A percentile compares a stretch with the other conserved stretches of the same genome.
Evolutionary conservation across 805 yeast genomes (phyloP).

Genomic region (Blastobotrys terrestris): DNA sequence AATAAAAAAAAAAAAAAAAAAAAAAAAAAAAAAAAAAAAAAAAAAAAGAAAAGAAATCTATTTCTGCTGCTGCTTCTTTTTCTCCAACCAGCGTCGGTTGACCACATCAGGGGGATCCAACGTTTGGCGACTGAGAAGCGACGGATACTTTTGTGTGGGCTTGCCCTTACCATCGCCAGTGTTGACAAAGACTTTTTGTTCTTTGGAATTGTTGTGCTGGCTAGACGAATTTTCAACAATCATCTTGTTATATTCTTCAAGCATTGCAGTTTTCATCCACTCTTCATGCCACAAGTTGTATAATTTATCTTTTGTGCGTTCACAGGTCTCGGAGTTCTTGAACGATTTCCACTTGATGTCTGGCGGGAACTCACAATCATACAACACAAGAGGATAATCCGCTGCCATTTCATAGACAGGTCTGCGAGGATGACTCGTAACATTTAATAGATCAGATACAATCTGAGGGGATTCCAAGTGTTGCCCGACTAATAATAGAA

Average conservation of each 20-base stretch:
- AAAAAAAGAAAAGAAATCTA: no score
- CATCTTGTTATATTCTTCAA: constrained; percentile 42
- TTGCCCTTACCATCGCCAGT: constrained; percentile 77
- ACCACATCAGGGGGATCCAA: constrained; percentile 62
- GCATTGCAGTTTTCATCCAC: constrained; percentile 50
- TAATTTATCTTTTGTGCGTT: constrained; percentile 18
- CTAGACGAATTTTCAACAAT: constrained; percentile 2
- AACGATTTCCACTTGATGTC: constrained; percentile 58
- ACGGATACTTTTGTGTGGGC: constrained; percentile 49
- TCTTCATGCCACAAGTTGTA: constrained; percentile 49
- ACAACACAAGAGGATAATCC: constrained; percentile 79
- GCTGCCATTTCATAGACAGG: constrained; percentile 87
- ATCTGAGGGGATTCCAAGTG: constrained; percentile 55
- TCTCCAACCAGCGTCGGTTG: constrained; percentile 53
- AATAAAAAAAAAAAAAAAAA: no score
- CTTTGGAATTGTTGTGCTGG: neutral
- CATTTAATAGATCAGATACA: constrained; percentile 53
- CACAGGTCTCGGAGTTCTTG: constrained; percentile 9
- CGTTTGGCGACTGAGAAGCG: constrained; percentile 48
- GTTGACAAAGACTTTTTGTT: constrained; percentile 39
- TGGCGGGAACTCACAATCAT: constrained; percentile 69
- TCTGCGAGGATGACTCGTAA: constrained; percentile 49
- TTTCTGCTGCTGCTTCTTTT: constrained; percentile 27
- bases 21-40: no score
- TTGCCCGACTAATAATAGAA: constrained; percentile 76